Conservation (phyloP, 371 early-diverging fungal genomes). For the Caulochytrium protostelioides region DNA sequence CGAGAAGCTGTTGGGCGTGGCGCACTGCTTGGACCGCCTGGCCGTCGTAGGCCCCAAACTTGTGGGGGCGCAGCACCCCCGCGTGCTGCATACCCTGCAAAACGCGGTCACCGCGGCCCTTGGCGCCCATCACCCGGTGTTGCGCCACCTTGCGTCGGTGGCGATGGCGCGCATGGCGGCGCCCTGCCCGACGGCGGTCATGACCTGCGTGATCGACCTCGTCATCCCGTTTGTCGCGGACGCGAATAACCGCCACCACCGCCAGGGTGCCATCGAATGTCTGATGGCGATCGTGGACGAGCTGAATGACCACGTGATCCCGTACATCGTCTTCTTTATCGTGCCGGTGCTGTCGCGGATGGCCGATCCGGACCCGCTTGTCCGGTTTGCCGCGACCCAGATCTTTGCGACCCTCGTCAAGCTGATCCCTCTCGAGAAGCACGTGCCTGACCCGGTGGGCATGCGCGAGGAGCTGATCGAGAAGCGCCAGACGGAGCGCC, state of each 20-base stretch:
- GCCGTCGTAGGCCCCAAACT: too few relatives aligned
- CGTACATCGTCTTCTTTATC: conserved; percentile 84
- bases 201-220: conserved; percentile 53
- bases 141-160: conserved; percentile 52
- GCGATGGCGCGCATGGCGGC: too few relatives aligned
- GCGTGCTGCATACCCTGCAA: too few relatives aligned
- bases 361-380: conserved; percentile 77
- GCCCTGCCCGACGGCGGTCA: too few relatives aligned
- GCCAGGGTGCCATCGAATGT: conserved; percentile 78
- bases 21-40: too few relatives aligned
- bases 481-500: conserved; percentile 61
- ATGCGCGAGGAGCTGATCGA: conserved; percentile 52
- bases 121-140: conserved; percentile 51
- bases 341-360: conserved; percentile 93
- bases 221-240: conserved; percentile 63
- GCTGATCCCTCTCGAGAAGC: conserved; percentile 66
- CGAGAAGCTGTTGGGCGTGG: too few relatives aligned
- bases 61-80: conserved; percentile 67
- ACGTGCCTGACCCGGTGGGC: conserved; percentile 71
- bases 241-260: conserved; percentile 33
- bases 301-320: conserved; percentile 28
- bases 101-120: too few relatives aligned
- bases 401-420: conserved; percentile 85
- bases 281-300: conserved; percentile 21
- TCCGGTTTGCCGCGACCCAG: conserved; percentile 67